Evolutionary conservation across 2,329 filamentous ascomycete species (phyloP).

Genomic region (Chaetomium sp.): DNA sequence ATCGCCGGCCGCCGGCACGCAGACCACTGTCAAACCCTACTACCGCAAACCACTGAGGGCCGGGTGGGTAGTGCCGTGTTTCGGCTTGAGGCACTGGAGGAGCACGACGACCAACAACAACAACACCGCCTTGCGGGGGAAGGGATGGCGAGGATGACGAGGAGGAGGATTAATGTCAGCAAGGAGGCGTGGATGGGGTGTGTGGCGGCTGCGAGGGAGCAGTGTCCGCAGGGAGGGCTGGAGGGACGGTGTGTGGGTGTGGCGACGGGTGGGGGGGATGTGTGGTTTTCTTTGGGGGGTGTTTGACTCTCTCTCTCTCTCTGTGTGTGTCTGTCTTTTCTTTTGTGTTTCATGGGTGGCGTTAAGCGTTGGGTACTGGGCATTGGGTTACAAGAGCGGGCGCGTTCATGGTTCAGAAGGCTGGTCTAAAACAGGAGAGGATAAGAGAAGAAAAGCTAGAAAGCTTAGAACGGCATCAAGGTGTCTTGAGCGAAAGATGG

Average conservation of each 20-base stretch:
- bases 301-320: slow-evolving; percentile 13
- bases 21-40: slow-evolving; percentile 39
- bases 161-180: slow-evolving; percentile 46
- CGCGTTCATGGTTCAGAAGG: too few species aligned
- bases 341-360: neutral
- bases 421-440: too few species aligned
- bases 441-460: too few species aligned
- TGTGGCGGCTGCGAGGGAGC: slow-evolving; percentile 45
- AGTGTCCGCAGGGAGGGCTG: slow-evolving; percentile 45
- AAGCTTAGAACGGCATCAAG: too few species aligned
- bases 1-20: slow-evolving; percentile 38
- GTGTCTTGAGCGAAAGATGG: too few species aligned
- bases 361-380: neutral
- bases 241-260: slow-evolving; percentile 42
- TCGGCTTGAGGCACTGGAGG: slow-evolving; percentile 37
- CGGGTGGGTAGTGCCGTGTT: slow-evolving; percentile 43
- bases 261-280: slow-evolving; percentile 37
- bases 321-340: neutral
- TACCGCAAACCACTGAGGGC: slow-evolving; percentile 37
- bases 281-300: slow-evolving; percentile 36
- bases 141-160: too few species aligned
- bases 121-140: too few species aligned
- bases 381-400: neutral
- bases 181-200: slow-evolving; percentile 50
- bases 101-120: too few species aligned